Conservation (phyloP, 2,329 filamentous ascomycete genomes). For the Claviceps capensis region DNA sequence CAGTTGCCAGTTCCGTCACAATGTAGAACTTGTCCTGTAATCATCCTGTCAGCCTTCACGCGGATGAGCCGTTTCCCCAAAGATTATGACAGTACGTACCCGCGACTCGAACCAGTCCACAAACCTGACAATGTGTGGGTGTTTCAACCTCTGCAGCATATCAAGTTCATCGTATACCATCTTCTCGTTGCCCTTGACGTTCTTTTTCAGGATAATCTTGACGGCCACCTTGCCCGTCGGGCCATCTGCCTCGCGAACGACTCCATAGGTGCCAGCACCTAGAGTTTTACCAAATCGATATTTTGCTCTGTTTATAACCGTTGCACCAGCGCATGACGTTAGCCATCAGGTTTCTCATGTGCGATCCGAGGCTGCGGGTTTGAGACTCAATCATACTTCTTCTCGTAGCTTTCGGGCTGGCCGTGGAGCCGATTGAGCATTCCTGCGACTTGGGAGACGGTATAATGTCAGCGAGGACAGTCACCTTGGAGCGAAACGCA, state of each 20-base stretch:
- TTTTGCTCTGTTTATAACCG: conserved; percentile 49
- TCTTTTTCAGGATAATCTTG: conserved; percentile 99
- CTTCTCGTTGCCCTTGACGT: conserved; percentile 92
- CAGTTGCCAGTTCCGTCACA: conserved; percentile 88
- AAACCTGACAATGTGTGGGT: conserved; percentile 93
- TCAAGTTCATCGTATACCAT: conserved; percentile 98
- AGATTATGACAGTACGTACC: conserved; percentile 36
- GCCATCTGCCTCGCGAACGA: conserved; percentile 87
- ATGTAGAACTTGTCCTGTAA: conserved; percentile 97
- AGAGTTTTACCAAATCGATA: conserved; percentile 90
- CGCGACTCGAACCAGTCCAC: conserved; percentile 98
- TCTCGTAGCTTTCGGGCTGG: conserved; percentile 96
- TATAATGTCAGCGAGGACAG: background rate
- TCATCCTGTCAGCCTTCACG: background rate
- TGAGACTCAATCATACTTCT: conserved; percentile 52
- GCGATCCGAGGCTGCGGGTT: conserved; percentile 13
- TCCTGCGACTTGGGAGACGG: conserved; percentile 48
- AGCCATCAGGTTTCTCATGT: conserved; percentile 1
- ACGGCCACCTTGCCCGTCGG: conserved; percentile 77
- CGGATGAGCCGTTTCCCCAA: too few species aligned
- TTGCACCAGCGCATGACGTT: background rate
- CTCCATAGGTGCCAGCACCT: conserved; percentile 94
- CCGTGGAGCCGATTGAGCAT: conserved; percentile 95
- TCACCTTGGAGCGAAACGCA: background rate
- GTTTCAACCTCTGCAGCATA: conserved; percentile 80